Evolutionary conservation across 345 rosid species (phyloP).

Genomic region (Citrus reticulata): DNA sequence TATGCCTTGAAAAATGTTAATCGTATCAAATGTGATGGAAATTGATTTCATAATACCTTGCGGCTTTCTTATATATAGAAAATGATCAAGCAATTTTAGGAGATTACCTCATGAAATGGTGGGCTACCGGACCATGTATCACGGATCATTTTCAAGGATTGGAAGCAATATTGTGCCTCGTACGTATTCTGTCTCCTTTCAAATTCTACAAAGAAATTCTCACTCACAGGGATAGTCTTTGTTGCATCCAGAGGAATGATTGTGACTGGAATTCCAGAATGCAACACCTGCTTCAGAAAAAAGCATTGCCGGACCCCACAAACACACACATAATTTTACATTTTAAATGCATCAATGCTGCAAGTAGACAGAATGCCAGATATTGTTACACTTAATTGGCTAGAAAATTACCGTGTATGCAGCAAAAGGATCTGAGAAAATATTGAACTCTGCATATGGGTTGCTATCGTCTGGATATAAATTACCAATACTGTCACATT

Average conservation of each 20-base stretch:
- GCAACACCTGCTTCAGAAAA: constrained; percentile 52
- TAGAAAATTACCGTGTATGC: constrained; percentile 18
- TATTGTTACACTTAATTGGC: not conserved
- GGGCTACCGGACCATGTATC: constrained; percentile 59
- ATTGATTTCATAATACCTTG: not conserved
- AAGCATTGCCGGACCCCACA: not conserved
- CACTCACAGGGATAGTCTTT: constrained; percentile 63
- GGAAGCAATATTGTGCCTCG: constrained; percentile 78
- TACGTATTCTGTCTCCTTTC: constrained; percentile 56
- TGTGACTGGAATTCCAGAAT: constrained; percentile 82
- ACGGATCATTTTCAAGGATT: constrained; percentile 64
- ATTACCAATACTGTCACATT: constrained; percentile 6
- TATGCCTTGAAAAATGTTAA: constrained; percentile 41
- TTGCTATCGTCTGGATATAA: constrained; percentile 9
- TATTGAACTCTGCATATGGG: constrained; percentile 27
- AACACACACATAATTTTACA: not conserved
- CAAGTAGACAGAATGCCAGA: not conserved
- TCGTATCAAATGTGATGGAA: not conserved
- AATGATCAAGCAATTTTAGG: not conserved
- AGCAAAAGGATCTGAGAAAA: constrained; percentile 26
- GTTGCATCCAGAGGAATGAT: constrained; percentile 91
- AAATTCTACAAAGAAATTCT: constrained; percentile 56
- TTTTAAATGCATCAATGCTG: not conserved
- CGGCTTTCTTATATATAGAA: not conserved
- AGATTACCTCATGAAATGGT: constrained; percentile 51